Conservation (phyloP, 345 rosid species). For the Syzygium jambos region DNA sequence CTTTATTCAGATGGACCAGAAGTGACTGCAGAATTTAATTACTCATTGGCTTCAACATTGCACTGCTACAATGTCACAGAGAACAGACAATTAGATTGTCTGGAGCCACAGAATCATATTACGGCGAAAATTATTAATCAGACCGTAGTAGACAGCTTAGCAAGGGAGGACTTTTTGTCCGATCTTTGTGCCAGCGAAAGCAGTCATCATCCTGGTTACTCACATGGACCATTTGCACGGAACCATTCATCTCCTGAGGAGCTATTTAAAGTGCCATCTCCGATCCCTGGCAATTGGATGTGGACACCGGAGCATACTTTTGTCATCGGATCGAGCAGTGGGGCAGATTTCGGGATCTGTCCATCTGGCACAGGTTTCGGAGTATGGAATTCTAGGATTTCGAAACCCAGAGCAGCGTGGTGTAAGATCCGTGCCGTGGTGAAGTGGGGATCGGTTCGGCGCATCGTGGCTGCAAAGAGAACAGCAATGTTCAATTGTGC, state of each 20-base stretch:
- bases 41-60: background rate
- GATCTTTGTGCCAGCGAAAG: background rate
- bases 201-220: background rate
- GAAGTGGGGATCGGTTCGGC: conserved; percentile 3
- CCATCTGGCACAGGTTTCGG: conserved; percentile 5
- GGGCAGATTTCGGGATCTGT: background rate
- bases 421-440: conserved; percentile 56
- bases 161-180: background rate
- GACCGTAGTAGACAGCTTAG: background rate
- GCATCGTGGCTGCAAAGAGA: conserved; percentile 17
- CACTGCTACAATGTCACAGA: background rate
- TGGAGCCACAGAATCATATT: background rate
- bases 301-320: background rate
- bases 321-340: background rate
- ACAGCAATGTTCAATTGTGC: background rate
- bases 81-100: background rate
- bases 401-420: conserved; percentile 44
- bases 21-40: background rate
- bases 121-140: background rate
- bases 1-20: background rate
- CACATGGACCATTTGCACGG: background rate
- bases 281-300: background rate
- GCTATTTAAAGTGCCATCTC: background rate
- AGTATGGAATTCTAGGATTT: conserved; percentile 13
- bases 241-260: background rate